Evolutionary conservation across 228 moss, liverwort and hornwort genomes (phyloP), one percentile per base, ranked within the genome.

Genomic region (Sphagnum fallax): DNA sequence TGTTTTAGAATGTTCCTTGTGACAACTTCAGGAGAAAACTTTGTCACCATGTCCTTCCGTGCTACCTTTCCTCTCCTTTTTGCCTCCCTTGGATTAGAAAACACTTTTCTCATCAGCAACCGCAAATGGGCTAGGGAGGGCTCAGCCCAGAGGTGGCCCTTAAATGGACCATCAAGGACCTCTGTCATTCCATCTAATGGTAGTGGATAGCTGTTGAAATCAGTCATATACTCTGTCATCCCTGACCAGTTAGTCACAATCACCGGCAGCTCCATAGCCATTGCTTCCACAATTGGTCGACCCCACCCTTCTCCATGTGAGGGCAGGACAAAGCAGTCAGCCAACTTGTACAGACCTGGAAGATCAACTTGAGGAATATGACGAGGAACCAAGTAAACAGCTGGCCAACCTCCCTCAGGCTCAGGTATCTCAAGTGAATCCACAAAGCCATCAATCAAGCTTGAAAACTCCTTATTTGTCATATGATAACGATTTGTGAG

Each of bases 231-330:
- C 81, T 87, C 84, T 3, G 84, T 87, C 79, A 79, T 84, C 48
- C 84, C 81, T 5, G 87, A 87, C 84, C 84, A 87, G 51, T 84
- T 87, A 5, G 87, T 87, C 4, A 81, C 79, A 50, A 87, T 84
- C 47, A 87, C 79, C 11, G 81, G 84, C 70, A 87, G 59, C 79
- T 69, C 79, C 84, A 84, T 87, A 52, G 84, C 77, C 84, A 87
- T 87, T 47, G 84, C 81, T 77, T 87, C 84, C 66, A 87, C 84
- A 67, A 76, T 76, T 0, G 87, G 87, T 6, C 84, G 79, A 48
- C 81, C 87, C 87, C 84, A 84, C 0, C 84, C 81, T 67, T 87
- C 84, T 5, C 81, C 79, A n/a, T 81, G 61, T 0, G 81, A 81
- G 0, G 84, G 79, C 51, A 87, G 49, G 47, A 87, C 81, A 7